Evolutionary conservation across 148 eudicot genomes (phyloP), one percentile per base, ranked within the genome.

Genomic region (Silene conica): DNA sequence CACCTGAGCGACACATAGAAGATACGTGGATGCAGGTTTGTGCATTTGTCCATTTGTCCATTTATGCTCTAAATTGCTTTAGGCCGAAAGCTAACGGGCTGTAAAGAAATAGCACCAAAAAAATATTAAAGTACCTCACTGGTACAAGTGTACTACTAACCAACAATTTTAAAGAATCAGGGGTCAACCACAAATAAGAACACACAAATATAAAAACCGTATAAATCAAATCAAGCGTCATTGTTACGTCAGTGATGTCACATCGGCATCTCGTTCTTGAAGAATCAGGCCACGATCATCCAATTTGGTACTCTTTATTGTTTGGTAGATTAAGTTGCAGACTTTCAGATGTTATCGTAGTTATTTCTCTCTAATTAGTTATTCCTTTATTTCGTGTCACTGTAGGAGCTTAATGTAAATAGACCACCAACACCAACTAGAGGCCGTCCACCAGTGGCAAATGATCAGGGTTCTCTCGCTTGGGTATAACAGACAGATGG

Each of bases 21-120:
- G 97, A 92, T 76, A 95, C 97, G 38, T 95, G 99, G 99, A 95
- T 95, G 99, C 99, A 95, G 97, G 99, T 95, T 48, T 19, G 68
- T 21, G 70, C 28, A 60, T 41, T 63, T 54, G 25, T 10, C 25
- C 28, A 60, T 41, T 63, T 54, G 25, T 10, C 25, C 18, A 54
- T 34, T 59, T 61, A 41, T 16, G 57, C 19, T 25, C 54, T 15
- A 11, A 3, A 43, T 72, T 7, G 14, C 13, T 50, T 50, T 50
- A 50, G 16, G 55, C 55, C 9, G 16, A 50, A 14, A 48, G 16
- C 13, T 48, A 48, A 48, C 13, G 13, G 16, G 15, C 54, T 14
- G 16, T 12, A 8, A 46, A 46, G 52, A 46, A 46, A 48, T 2
- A 48, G 54, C 54, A 12, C 54, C 54, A 0, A 38, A 10, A 48